Evolutionary conservation across 192 early-diverging fungal genomes (phyloP), one percentile per base, ranked within the genome.

Genomic region (Coemansia sp.): DNA sequence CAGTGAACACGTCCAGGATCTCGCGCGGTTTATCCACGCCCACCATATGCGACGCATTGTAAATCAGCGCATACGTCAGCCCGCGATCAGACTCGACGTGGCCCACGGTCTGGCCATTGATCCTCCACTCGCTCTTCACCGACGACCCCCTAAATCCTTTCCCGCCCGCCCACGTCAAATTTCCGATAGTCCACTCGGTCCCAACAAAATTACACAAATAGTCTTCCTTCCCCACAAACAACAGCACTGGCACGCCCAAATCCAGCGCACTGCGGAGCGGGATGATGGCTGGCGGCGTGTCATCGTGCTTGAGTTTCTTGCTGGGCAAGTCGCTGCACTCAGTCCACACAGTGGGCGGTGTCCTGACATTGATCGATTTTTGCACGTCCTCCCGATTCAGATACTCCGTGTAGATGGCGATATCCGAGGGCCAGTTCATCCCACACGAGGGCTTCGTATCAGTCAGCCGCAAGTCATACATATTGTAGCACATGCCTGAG

Each of bases 151-250:
- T 68, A 34, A 89, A 83, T 1, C 89, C 90, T 28, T 56, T 66
- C 14, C 43, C 53, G 5, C 87, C 88, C 6, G 72, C 74, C 88
- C 91, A 90, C n/a, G 76, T 71, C 77, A 90, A 33, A 14, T 83
- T 77, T 25, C 74, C 83, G 16, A 91, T 79, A 70, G 89, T 84
- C 66, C 76, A 80, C 42, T 86, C 81, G 28, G 85, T 80, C 31
- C 91, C 90, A 41, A 86, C 65, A 62, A 85, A 79, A 73, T 93
- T 93, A 71, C 91, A 93, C 47, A 93, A 79, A 16, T 88, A 76
- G 66, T 93, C 91, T 66, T 81, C 68, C 42, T 90, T 83, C 14
- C 91, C 91, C 52, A 84, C 83, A 73, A 89, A 88, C 1, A 90
- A 64, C 33, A 87, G 58, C 26, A 91, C 73, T 6, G 72, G 72